phyloP scores from a whole-genome alignment of 495 filamentous ascomycete genomes.

The Pyrenopolyporus hunteri region DNA sequence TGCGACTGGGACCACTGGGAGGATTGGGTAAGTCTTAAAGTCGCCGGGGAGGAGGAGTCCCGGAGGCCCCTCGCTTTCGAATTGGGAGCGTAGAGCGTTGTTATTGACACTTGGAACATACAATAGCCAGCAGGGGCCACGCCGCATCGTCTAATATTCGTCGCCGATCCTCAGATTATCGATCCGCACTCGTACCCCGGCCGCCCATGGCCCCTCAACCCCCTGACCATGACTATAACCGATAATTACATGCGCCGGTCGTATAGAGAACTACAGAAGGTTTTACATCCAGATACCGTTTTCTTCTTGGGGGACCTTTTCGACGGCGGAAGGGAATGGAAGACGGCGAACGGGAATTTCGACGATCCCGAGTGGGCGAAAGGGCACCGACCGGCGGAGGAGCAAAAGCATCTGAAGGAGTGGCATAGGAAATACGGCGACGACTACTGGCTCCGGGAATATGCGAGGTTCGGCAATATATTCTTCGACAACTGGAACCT shows the following conservation, averaged over 20 bases:
- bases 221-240: slow-evolving; percentile 79
- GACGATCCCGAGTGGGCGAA: slow-evolving; percentile 64
- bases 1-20: slow-evolving; percentile 92
- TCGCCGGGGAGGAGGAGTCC: neutral
- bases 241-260: slow-evolving; percentile 87
- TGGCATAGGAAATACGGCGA: slow-evolving; percentile 76
- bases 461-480: slow-evolving; percentile 76
- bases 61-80: neutral
- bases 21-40: slow-evolving; percentile 74
- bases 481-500: slow-evolving; percentile 70
- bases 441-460: slow-evolving; percentile 83
- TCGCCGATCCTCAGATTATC: slow-evolving; percentile 97
- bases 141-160: slow-evolving; percentile 84
- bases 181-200: slow-evolving; percentile 97
- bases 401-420: slow-evolving; percentile 61
- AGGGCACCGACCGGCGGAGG: slow-evolving; percentile 52
- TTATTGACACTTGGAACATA: slow-evolving; percentile 20
- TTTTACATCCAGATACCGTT: slow-evolving; percentile 78
- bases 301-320: slow-evolving; percentile 95
- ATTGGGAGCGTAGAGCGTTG: neutral
- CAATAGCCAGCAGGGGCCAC: slow-evolving; percentile 71
- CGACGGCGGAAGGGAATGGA: slow-evolving; percentile 96
- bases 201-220: slow-evolving; percentile 85
- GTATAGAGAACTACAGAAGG: slow-evolving; percentile 71
- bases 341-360: slow-evolving; percentile 63